A percentile compares a stretch with the other conserved stretches of the same genome.
phyloP scores from a whole-genome alignment of 768 basidiomycete species.

The Termitomyces sp. region DNA sequence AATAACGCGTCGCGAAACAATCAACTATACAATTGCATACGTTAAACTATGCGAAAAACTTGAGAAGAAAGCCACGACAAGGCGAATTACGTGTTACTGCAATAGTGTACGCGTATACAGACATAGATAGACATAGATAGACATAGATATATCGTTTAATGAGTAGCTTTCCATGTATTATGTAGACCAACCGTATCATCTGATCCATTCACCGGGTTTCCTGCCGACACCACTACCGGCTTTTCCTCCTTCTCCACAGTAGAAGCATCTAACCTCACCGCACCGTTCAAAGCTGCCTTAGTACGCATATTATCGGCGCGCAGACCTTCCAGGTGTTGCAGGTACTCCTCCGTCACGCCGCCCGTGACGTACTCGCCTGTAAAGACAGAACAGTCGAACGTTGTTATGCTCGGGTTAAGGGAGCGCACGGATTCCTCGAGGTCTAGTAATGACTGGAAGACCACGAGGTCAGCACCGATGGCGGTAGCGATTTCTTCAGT shows the following conservation, averaged over 20 bases:
- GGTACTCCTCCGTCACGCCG: conserved; percentile 79
- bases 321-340: conserved; percentile 65
- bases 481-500: conserved; percentile 65
- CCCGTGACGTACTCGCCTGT: conserved; percentile 97
- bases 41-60: no score
- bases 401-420: conserved; percentile 69
- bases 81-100: background rate
- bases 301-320: conserved; percentile 79
- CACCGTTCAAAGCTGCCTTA: conserved; percentile 32
- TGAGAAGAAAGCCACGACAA: background rate
- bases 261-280: conserved; percentile 22
- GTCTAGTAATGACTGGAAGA: conserved; percentile 91
- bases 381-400: conserved; percentile 97
- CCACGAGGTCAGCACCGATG: conserved; percentile 93
- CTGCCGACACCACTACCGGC: conserved; percentile 22
- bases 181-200: conserved; percentile 80
- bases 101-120: conserved; percentile 1
- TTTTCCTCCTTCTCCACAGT: conserved; percentile 15
- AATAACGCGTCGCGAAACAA: background rate
- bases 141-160: conserved; percentile 9
- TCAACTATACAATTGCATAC: no score
- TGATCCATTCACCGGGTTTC: conserved; percentile 49
- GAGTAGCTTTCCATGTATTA: conserved; percentile 54
- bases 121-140: conserved; percentile 10
- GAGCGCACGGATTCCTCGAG: conserved; percentile 81